A percentile compares a stretch with the other conserved stretches of the same genome.
phyloP scores from a whole-genome alignment of 805 yeast genomes.

The Candida xyloterini region DNA sequence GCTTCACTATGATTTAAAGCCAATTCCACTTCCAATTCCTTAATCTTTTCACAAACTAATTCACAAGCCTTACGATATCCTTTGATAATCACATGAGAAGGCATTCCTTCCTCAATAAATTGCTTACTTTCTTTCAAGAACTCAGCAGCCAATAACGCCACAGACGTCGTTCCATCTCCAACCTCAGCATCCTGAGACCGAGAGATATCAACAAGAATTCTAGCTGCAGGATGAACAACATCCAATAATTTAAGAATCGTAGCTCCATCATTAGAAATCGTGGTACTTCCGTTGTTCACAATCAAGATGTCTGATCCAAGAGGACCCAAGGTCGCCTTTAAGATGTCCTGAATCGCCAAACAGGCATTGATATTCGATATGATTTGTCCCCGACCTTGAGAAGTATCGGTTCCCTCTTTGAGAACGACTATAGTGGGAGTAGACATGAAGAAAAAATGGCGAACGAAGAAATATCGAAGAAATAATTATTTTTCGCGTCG shows the following conservation, averaged over 20 bases:
- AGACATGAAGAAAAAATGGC: conserved; percentile 50
- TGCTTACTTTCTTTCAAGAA: conserved; percentile 83
- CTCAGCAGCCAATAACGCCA: conserved; percentile 92
- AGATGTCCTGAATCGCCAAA: conserved; percentile 92
- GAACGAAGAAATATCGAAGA: conserved; percentile 24
- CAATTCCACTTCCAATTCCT: conserved; percentile 73
- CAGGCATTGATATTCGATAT: conserved; percentile 96
- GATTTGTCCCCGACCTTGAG: conserved; percentile 96
- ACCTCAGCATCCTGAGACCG: conserved; percentile 97
- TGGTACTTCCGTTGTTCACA: conserved; percentile 82
- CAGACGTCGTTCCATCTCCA: conserved; percentile 98
- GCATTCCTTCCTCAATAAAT: conserved; percentile 94
- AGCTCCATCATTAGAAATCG: conserved; percentile 98
- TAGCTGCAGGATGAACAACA: conserved; percentile 98
- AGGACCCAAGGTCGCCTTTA: conserved; percentile 94
- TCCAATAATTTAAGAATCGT: conserved; percentile 89
- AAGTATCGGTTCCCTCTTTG: conserved; percentile 95
- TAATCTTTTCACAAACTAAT: conserved; percentile 69
- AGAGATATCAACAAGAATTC: conserved; percentile 88
- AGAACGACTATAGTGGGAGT: conserved; percentile 98
- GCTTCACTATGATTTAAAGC: conserved; percentile 43
- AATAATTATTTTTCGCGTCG: conserved; percentile 8
- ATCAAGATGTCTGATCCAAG: conserved; percentile 93
- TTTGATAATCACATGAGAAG: conserved; percentile 82
- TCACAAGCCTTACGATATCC: conserved; percentile 83